Conservation (phyloP, 129 eudicot species). For the Heracleum sosnowskyi region DNA sequence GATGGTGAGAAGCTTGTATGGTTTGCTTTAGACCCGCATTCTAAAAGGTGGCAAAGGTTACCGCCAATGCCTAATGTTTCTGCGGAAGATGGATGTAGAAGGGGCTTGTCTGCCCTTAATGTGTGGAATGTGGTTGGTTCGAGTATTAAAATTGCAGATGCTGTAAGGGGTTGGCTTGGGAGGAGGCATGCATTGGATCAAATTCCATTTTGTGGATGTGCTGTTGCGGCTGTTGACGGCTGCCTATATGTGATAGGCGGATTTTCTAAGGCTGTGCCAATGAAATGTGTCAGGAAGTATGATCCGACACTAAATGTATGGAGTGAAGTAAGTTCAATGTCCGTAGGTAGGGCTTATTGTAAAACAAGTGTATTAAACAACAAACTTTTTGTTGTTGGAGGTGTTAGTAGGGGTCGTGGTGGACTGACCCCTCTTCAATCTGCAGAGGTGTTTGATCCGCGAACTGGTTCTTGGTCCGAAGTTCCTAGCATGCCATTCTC, state of each 20-base stretch:
- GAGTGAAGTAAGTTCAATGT: constrained; percentile 78
- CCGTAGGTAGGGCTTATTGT: constrained; percentile 71
- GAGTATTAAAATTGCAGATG: constrained; percentile 63
- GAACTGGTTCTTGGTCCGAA: constrained; percentile 67
- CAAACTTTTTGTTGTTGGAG: constrained; percentile 95
- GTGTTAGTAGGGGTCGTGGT: constrained; percentile 73
- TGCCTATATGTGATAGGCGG: constrained; percentile 89
- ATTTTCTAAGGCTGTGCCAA: constrained; percentile 57
- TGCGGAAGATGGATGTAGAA: constrained; percentile 39
- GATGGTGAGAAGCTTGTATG: constrained; percentile 58
- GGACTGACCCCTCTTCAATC: constrained; percentile 87
- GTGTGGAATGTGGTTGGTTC: constrained; percentile 74
- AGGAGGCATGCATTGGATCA: constrained; percentile 57
- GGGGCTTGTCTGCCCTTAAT: constrained; percentile 50
- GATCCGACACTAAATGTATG: constrained; percentile 68
- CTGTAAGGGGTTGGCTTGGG: constrained; percentile 90
- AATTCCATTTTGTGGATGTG: constrained; percentile 90
- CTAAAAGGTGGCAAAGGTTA: constrained; percentile 64
- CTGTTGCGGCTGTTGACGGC: constrained; percentile 78
- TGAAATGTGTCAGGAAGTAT: constrained; percentile 74
- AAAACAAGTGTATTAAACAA: constrained; percentile 81
- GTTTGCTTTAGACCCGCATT: constrained; percentile 80
- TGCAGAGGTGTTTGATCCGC: constrained; percentile 88
- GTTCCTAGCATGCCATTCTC: constrained; percentile 95
- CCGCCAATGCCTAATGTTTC: constrained; percentile 71